Percentiles rank a stretch among this genome's conserved stretches.
Conservation (phyloP, 352 stramenopile genomes). For the Phytophthora europaea region DNA sequence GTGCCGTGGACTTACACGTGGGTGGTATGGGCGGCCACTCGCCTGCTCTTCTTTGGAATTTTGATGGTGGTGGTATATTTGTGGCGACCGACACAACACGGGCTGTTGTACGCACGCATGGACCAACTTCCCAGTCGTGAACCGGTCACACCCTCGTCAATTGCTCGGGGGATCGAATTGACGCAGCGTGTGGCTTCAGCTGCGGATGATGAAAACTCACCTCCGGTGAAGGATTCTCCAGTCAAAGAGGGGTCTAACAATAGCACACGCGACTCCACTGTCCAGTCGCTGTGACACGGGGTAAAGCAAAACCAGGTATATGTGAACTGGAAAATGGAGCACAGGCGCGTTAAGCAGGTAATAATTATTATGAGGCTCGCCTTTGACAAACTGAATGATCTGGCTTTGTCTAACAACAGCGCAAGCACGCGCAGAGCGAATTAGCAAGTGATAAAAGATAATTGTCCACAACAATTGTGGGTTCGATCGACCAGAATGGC, state of each 20-base stretch:
- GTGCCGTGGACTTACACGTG: slow-evolving; percentile 81
- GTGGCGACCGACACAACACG: slow-evolving; percentile 79
- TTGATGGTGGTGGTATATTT: slow-evolving; percentile 76
- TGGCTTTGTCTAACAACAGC: neutral
- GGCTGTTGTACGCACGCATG: slow-evolving; percentile 78
- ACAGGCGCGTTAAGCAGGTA: slow-evolving; percentile 6
- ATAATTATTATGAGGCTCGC: slow-evolving; percentile 35
- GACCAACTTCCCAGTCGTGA: slow-evolving; percentile 83
- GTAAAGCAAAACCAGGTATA: slow-evolving; percentile 3
- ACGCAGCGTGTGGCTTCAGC: slow-evolving; percentile 68
- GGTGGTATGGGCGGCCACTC: slow-evolving; percentile 83
- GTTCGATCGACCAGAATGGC: slow-evolving; percentile 12
- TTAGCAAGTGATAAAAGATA: neutral
- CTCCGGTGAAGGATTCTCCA: slow-evolving; percentile 12
- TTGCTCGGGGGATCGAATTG: slow-evolving; percentile 61
- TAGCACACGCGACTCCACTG: slow-evolving; percentile 16
- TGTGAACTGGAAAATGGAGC: slow-evolving; percentile 8
- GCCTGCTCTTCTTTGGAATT: slow-evolving; percentile 75
- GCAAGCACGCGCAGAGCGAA: neutral
- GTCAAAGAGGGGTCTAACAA: slow-evolving; percentile 2
- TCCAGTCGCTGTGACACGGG: slow-evolving; percentile 36
- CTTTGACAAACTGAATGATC: slow-evolving; percentile 12
- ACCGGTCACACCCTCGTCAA: slow-evolving; percentile 57
- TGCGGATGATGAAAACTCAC: slow-evolving; percentile 49
- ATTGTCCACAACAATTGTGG: too few species aligned